Conservation (phyloP, 2,329 filamentous ascomycete species). For the Furcasterigmium sp. region DNA sequence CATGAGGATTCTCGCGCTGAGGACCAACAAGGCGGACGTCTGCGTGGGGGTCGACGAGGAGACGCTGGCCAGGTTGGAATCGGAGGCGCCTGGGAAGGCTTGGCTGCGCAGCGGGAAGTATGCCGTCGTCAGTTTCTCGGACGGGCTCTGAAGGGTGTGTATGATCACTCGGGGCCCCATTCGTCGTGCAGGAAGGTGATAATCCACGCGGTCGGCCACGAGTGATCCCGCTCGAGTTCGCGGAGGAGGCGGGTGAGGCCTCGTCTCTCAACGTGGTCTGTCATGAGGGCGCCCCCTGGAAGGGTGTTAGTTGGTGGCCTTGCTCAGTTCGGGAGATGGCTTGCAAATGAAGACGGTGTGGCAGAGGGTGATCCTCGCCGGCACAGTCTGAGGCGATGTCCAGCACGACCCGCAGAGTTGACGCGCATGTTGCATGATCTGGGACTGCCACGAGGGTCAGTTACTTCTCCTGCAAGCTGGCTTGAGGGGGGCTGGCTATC, state of each 20-base stretch:
- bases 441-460: not conserved
- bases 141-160: slow-evolving; percentile 3
- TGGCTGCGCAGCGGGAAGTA: slow-evolving; percentile 68
- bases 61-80: slow-evolving; percentile 43
- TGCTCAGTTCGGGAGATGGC: not conserved
- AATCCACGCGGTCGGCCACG: slow-evolving; percentile 8
- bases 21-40: slow-evolving; percentile 66
- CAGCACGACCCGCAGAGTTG: slow-evolving; percentile 7
- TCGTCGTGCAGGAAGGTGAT: slow-evolving; percentile 5
- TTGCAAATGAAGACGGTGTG: slow-evolving; percentile 9
- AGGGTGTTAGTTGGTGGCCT: slow-evolving; percentile 3
- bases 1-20: slow-evolving; percentile 32
- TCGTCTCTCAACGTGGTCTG: slow-evolving; percentile 4
- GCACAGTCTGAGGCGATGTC: slow-evolving; percentile 5
- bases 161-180: slow-evolving; percentile 1
- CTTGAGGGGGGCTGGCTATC: no score
- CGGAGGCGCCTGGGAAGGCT: slow-evolving; percentile 45
- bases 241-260: slow-evolving; percentile 4
- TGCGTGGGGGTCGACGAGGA: slow-evolving; percentile 53
- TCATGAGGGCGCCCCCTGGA: slow-evolving; percentile 7
- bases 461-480: no score
- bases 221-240: slow-evolving; percentile 5
- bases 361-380: slow-evolving; percentile 7
- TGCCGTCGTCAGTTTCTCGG: slow-evolving; percentile 46
- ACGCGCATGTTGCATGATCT: slow-evolving; percentile 6